Percentiles rank a stretch among this genome's conserved stretches.
Conservation (phyloP, 1,284 basidiomycete species). For the Chondrostereum purpureum region DNA sequence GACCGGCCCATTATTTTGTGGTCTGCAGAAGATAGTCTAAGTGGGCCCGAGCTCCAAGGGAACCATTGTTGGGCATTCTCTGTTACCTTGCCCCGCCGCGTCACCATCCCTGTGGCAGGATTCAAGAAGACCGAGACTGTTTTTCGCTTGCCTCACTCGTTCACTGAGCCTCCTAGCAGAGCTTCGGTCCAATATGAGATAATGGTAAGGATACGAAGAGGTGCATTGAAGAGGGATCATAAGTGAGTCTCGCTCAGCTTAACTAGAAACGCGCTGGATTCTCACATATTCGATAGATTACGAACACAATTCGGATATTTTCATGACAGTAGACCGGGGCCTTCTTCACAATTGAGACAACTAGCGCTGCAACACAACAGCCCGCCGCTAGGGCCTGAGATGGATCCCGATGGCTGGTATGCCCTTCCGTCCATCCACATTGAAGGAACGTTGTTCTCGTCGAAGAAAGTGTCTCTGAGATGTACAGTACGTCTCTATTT, state of each 20-base stretch:
- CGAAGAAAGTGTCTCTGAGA: neutral
- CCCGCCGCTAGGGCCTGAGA: slow-evolving; percentile 2
- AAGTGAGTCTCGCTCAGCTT: slow-evolving; percentile 7
- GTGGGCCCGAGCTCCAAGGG: slow-evolving; percentile 1
- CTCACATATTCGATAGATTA: neutral
- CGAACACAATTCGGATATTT: slow-evolving; percentile 6
- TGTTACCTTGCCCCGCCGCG: neutral
- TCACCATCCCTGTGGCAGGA: neutral
- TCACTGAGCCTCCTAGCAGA: neutral
- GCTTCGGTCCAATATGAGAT: slow-evolving; percentile 1
- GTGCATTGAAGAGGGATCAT: neutral
- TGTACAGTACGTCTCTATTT: neutral
- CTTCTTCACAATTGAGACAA: slow-evolving; percentile 1
- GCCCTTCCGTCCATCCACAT: neutral
- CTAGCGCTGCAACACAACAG: slow-evolving; percentile 2
- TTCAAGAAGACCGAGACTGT: neutral
- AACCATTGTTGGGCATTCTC: slow-evolving; percentile 1
- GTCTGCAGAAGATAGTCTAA: neutral
- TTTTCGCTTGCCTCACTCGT: slow-evolving; percentile 1
- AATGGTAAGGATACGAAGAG: neutral
- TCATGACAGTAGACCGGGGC: slow-evolving; percentile 2
- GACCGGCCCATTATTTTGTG: slow-evolving; percentile 1
- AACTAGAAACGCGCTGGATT: neutral
- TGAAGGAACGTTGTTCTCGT: neutral
- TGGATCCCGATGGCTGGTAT: slow-evolving; percentile 5